Percentiles rank a stretch among this genome's conserved stretches.
Conservation (phyloP, 2,329 filamentous ascomycete genomes). For the Alternaria sp. region DNA sequence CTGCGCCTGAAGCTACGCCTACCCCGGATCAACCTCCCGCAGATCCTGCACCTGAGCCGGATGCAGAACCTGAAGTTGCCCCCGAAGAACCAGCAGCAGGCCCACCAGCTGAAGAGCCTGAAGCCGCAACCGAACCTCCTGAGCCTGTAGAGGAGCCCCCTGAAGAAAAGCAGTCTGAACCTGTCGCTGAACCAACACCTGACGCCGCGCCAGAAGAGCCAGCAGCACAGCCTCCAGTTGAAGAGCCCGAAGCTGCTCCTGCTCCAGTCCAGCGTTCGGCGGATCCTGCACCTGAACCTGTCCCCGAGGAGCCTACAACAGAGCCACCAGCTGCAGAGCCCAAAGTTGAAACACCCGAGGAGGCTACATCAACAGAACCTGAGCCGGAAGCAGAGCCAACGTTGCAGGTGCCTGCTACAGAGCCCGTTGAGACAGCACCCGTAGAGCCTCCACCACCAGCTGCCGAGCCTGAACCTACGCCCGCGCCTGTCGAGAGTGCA, state of each 20-base stretch:
- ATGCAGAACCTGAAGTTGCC: background rate
- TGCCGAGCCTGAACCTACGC: background rate
- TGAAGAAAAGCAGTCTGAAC: background rate
- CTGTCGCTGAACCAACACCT: background rate
- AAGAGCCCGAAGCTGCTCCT: background rate
- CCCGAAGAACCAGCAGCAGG: background rate
- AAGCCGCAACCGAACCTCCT: background rate
- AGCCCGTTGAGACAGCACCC: conserved; percentile 1
- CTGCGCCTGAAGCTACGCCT: background rate
- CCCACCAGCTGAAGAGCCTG: background rate
- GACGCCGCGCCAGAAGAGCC: background rate
- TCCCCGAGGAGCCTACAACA: background rate
- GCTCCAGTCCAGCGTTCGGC: background rate
- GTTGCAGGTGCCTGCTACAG: conserved; percentile 1
- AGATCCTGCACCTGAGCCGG: background rate
- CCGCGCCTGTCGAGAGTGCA: background rate
- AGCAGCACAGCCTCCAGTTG: background rate
- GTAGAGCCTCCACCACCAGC: background rate
- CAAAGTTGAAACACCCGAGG: background rate
- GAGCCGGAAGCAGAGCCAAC: background rate
- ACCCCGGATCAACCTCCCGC: background rate
- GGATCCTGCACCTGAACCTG: background rate
- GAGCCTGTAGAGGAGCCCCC: background rate
- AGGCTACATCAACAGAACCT: background rate
- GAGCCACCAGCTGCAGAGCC: background rate